Evolutionary conservation across 345 rosid genomes (phyloP), one percentile per base, ranked within the genome.

Genomic region (Laguncularia racemosa): DNA sequence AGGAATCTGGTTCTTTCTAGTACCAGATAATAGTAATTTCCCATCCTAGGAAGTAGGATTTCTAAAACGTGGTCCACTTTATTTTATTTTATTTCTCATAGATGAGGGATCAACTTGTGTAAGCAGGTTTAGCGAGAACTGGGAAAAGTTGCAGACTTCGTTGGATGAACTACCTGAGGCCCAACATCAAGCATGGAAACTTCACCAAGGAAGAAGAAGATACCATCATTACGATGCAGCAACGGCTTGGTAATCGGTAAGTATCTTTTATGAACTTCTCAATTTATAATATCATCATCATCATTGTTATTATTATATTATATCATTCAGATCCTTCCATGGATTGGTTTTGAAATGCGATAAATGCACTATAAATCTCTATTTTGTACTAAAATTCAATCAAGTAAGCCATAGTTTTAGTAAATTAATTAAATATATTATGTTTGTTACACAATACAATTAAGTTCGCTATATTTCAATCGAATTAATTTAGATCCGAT

Each of bases 111-210:
- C 5, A 19, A 19, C 18, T 7, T 47, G 18, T 15, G 33, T 8
- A 4, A 10, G 13, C 50, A 55, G 71, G 65, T 54, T 50, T 67
- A 50, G 28, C 60, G 12, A 59, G 71, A 60, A 53, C 61, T 3
- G 71, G 65, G 12, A 67, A 67, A 54, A 67, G 65, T 50, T 67
- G 71, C 54, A 55, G 65, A 43, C 71, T 67, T 67, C 71, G 71
- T 47, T 67, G 65, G 71, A 49, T 55, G 65, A 67, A 67, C 44
- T 67, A 60, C 44, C 43, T 67, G 18, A 48, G 61, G 55, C 71
- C 71, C 38, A 67, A 67, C 47, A 43, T 67, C 8, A 53, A 52
- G 45, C 60, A 26, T 13, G 71, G 65, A 26, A 60, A 67, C 61
- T 54, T 67, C 55, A 43, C 65, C 26, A 23, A 16, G 38, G 64